Conservation (phyloP, 1,284 basidiomycete genomes). For the Puccinia sorghi region DNA sequence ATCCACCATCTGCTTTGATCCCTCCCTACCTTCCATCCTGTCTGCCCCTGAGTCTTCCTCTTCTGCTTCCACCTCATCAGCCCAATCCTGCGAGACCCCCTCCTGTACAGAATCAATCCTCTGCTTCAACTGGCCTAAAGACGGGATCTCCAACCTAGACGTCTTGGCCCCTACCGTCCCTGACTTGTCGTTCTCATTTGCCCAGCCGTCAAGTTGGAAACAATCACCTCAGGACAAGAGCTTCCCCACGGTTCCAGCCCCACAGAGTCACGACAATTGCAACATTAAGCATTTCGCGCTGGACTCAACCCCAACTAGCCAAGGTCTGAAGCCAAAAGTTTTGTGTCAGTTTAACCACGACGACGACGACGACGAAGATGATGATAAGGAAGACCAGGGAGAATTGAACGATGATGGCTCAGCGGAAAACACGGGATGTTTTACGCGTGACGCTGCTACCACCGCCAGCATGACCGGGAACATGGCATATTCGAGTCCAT, state of each 20-base stretch:
- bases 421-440: too few species aligned
- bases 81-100: not conserved
- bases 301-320: not conserved
- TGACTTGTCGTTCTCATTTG: slow-evolving; percentile 1
- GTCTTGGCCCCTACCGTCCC: slow-evolving; percentile 8
- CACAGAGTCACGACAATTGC: not conserved
- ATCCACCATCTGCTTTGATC: not conserved
- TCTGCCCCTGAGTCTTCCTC: not conserved
- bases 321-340: not conserved
- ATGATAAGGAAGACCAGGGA: too few species aligned
- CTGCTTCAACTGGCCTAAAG: not conserved
- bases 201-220: not conserved
- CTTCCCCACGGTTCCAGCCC: not conserved
- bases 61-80: not conserved
- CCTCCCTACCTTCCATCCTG: too few species aligned
- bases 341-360: not conserved
- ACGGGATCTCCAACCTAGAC: not conserved
- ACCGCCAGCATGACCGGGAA: too few species aligned
- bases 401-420: too few species aligned
- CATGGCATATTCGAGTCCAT: too few species aligned
- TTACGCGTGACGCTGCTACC: too few species aligned
- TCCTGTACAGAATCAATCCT: not conserved
- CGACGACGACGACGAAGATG: not conserved
- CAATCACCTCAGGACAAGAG: not conserved
- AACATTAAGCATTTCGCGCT: too few species aligned